Percentiles rank a stretch among this genome's conserved stretches.
These are phyloP conservation scores for Xenoacremonium recifei DNA, from an alignment of 2,329 filamentous ascomycete genomes.

Conservation along the genomic window DNA sequence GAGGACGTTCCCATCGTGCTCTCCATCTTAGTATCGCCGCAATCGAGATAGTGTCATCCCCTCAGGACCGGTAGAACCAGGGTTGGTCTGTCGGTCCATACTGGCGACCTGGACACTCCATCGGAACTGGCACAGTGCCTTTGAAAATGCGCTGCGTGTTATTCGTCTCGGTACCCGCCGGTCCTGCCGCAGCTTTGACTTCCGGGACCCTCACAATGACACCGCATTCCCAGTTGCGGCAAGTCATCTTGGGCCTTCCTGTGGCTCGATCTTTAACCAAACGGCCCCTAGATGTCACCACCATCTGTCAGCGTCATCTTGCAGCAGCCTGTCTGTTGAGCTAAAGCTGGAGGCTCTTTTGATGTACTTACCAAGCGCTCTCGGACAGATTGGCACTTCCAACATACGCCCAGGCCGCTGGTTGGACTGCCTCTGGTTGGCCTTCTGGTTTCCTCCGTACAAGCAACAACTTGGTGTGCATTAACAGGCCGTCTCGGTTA, in stretches of 20 bases:
- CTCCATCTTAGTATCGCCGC: conserved; percentile 23
- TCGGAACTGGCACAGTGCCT: conserved; percentile 60
- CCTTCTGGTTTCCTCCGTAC: conserved; percentile 33
- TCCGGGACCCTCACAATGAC: conserved; percentile 65
- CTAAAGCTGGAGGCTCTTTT: conserved; percentile 19
- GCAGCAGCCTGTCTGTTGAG: background rate
- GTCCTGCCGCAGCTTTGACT: conserved; percentile 8
- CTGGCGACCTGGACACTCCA: conserved; percentile 54
- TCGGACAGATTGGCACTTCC: conserved; percentile 92
- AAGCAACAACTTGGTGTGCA: conserved; percentile 80
- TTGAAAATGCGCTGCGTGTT: conserved; percentile 45
- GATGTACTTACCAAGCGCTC: conserved; percentile 87
- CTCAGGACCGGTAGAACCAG: conserved; percentile 39
- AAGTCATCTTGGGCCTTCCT: conserved; percentile 71
- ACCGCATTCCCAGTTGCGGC: conserved; percentile 95
- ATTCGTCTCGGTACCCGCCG: conserved; percentile 15
- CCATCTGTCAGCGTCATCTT: conserved; percentile 23
- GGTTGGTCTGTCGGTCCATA: conserved; percentile 43
- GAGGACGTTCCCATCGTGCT: conserved; percentile 12
- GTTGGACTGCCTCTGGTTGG: conserved; percentile 1
- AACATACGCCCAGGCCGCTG: conserved; percentile 73
- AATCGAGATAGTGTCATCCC: conserved; percentile 15
- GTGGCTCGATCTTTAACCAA: conserved; percentile 67
- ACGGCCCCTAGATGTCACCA: conserved; percentile 62
- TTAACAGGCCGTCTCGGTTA: conserved; percentile 67